Evolutionary conservation across 169 alveolate species (phyloP).

Genomic region (Toxoplasma gondii): DNA sequence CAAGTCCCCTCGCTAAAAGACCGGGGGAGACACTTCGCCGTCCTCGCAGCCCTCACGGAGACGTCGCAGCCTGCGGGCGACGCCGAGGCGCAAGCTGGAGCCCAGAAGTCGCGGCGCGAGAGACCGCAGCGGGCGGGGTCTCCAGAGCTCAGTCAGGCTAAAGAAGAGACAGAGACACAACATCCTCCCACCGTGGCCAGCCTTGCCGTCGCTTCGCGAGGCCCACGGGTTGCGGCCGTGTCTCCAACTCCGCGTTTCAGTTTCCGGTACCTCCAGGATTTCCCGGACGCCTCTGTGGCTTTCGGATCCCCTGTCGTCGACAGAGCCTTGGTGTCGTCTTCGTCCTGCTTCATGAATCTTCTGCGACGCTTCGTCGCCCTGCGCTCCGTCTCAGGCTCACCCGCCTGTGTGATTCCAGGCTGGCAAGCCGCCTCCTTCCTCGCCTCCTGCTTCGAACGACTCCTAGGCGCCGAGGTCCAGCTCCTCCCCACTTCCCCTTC

Average conservation of each 20-base stretch:
- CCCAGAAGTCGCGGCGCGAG: too few species aligned
- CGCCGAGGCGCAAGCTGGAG: too few species aligned
- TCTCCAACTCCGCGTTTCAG: too few species aligned
- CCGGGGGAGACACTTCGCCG: neutral
- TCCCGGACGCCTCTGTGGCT: too few species aligned
- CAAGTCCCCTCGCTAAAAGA: neutral
- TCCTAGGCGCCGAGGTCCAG: conserved; percentile 33
- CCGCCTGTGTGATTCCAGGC: neutral
- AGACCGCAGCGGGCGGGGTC: too few species aligned
- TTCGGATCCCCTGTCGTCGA: too few species aligned
- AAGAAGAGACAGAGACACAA: too few species aligned
- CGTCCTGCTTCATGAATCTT: neutral
- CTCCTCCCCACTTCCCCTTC: neutral
- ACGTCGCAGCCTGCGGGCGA: neutral
- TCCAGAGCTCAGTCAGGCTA: too few species aligned
- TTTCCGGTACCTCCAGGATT: too few species aligned
- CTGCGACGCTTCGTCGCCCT: conserved; percentile 17
- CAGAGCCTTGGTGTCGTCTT: neutral
- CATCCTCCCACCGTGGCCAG: too few species aligned
- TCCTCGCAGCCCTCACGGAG: neutral
- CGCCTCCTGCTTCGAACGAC: conserved; percentile 34
- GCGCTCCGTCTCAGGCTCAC: conserved; percentile 12
- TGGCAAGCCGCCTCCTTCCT: conserved; percentile 36
- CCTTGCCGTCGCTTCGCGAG: too few species aligned
- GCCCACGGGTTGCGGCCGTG: too few species aligned